phyloP scores from a whole-genome alignment of 2,329 filamentous ascomycete genomes.

The Diaporthe helianthi region DNA sequence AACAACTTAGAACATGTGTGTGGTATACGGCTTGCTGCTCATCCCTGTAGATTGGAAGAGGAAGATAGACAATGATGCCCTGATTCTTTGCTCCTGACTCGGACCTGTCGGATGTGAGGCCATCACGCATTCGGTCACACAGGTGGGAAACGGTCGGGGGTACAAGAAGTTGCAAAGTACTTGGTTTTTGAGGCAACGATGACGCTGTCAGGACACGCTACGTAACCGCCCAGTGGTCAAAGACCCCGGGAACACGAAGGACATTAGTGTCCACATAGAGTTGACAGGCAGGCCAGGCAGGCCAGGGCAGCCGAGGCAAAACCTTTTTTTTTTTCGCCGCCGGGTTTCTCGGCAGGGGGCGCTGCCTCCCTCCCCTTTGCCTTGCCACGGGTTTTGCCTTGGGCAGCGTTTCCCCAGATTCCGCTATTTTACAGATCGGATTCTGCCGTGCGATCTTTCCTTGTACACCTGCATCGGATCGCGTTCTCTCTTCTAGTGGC shows the following conservation, averaged over 20 bases:
- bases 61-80: not conserved
- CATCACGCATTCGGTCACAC: slow-evolving; percentile 1
- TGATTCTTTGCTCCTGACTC: slow-evolving; percentile 2
- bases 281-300: not conserved
- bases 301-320: slow-evolving; percentile 1
- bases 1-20: slow-evolving; percentile 12
- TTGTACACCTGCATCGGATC: not conserved
- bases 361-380: slow-evolving; percentile 11
- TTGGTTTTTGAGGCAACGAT: not conserved
- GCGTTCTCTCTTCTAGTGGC: not conserved
- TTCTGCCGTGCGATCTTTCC: slow-evolving; percentile 13
- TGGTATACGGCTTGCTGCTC: not conserved
- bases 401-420: slow-evolving; percentile 21
- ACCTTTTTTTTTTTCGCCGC: slow-evolving; percentile 11
- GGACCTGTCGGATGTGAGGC: slow-evolving; percentile 4
- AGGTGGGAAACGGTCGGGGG: not conserved
- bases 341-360: slow-evolving; percentile 17
- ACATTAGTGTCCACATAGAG: slow-evolving; percentile 2
- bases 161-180: not conserved
- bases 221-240: not conserved
- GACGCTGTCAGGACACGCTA: slow-evolving; percentile 1
- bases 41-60: not conserved
- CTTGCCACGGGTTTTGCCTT: slow-evolving; percentile 9
- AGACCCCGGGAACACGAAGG: too few species aligned
- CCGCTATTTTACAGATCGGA: slow-evolving; percentile 16